phyloP scores from a whole-genome alignment of 148 eudicot genomes.

The Camellia lanceoleosa region DNA sequence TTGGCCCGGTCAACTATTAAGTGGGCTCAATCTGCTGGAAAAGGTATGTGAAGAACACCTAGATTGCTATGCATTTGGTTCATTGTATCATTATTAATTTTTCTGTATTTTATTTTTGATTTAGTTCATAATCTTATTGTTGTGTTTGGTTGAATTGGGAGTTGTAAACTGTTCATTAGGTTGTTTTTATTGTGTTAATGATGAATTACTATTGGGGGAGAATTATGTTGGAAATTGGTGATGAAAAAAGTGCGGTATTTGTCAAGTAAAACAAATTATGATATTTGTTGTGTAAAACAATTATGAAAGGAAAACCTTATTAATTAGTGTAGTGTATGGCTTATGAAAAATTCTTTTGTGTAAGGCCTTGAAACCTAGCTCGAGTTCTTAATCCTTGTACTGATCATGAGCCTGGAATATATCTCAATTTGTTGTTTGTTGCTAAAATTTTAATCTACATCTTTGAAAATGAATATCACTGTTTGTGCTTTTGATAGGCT shows the following conservation, averaged over 20 bases:
- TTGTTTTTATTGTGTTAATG: neutral
- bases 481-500: too few relatives aligned
- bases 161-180: neutral
- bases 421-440: too few relatives aligned
- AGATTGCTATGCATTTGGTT: neutral
- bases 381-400: neutral
- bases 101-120: neutral
- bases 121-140: neutral
- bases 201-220: neutral
- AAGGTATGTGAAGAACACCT: conserved; percentile 18
- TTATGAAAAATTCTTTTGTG: neutral
- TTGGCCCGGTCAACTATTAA: conserved; percentile 50
- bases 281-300: too few relatives aligned
- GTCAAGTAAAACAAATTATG: neutral
- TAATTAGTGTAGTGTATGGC: neutral
- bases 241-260: neutral
- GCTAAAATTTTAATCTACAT: too few relatives aligned
- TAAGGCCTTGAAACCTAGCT: neutral
- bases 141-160: neutral
- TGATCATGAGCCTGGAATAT: neutral
- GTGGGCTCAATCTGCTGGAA: conserved; percentile 34
- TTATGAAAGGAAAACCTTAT: too few relatives aligned
- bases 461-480: too few relatives aligned
- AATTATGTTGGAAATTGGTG: neutral
- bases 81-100: neutral